These are phyloP conservation scores for Otatea glauca DNA, from an alignment of 176 grass and related monocot species.

Conservation along the genomic window DNA sequence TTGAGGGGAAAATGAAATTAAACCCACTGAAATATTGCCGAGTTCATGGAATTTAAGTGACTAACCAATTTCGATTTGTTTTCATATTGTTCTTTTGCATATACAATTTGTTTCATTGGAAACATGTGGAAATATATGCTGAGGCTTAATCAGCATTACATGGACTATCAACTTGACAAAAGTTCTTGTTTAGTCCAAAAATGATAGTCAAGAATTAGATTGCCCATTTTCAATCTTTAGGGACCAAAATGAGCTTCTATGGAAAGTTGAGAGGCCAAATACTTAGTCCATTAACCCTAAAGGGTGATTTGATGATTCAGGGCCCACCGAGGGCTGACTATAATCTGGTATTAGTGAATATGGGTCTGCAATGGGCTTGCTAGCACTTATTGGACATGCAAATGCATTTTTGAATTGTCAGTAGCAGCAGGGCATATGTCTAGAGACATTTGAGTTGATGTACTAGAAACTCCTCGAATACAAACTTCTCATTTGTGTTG, in stretches of 20 bases:
- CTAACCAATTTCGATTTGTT: neutral
- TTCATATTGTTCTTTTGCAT: neutral
- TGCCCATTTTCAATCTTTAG: neutral
- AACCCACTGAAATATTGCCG: neutral
- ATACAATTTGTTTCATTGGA: neutral
- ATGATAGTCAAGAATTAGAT: neutral
- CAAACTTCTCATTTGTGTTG: neutral
- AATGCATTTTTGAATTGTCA: conserved; percentile 1
- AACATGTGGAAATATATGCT: neutral
- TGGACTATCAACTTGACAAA: neutral
- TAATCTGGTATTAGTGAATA: neutral
- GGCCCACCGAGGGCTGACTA: neutral
- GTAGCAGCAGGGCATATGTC: neutral
- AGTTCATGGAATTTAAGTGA: neutral
- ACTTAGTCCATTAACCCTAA: neutral
- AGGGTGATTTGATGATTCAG: neutral
- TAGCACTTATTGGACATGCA: neutral
- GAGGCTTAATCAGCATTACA: neutral
- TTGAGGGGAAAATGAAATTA: neutral
- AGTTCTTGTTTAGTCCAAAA: neutral
- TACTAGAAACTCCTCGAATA: neutral
- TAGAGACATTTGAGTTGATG: neutral
- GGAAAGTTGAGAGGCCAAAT: neutral
- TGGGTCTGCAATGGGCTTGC: neutral
- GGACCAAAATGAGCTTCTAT: neutral